Conservation (phyloP, 371 early-diverging fungal species). For the Apophysomyces trapeziformis region DNA sequence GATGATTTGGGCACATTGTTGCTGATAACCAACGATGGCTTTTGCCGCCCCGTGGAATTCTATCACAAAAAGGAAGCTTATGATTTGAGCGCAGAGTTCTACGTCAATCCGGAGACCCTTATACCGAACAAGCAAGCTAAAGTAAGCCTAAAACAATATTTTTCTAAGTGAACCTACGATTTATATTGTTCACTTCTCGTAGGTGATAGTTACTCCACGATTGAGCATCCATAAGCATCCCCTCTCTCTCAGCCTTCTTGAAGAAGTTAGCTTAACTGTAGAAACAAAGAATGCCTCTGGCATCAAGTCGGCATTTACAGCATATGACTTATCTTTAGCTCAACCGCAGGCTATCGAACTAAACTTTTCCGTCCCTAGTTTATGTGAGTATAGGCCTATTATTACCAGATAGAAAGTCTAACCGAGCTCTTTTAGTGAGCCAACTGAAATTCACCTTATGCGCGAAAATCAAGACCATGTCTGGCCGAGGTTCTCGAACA, state of each 20-base stretch:
- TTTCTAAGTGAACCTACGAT: too few species aligned
- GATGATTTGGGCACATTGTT: slow-evolving; percentile 18
- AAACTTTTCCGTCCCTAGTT: slow-evolving; percentile 42
- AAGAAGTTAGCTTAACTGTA: slow-evolving; percentile 39
- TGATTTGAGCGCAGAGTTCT: slow-evolving; percentile 36
- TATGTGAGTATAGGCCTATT: slow-evolving; percentile 24
- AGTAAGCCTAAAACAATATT: slow-evolving; percentile 13
- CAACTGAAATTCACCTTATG: slow-evolving; percentile 27
- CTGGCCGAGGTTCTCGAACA: slow-evolving; percentile 21
- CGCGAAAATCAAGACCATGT: slow-evolving; percentile 38
- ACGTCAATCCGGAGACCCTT: slow-evolving; percentile 54
- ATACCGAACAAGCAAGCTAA: slow-evolving; percentile 44
- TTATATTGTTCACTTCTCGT: neutral
- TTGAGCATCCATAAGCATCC: slow-evolving; percentile 28
- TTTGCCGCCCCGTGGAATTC: slow-evolving; percentile 43
- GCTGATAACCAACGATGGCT: slow-evolving; percentile 40
- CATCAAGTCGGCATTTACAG: slow-evolving; percentile 31
- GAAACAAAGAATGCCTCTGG: slow-evolving; percentile 24
- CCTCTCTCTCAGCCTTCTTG: slow-evolving; percentile 45
- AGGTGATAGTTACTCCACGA: slow-evolving; percentile 45
- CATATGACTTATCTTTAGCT: slow-evolving; percentile 34
- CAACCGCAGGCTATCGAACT: slow-evolving; percentile 16
- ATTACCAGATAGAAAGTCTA: too few species aligned
- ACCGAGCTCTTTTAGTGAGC: slow-evolving; percentile 18
- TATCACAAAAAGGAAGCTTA: slow-evolving; percentile 40